phyloP scores from a whole-genome alignment of 805 yeast species.

The Pichia gijzeniarum region DNA sequence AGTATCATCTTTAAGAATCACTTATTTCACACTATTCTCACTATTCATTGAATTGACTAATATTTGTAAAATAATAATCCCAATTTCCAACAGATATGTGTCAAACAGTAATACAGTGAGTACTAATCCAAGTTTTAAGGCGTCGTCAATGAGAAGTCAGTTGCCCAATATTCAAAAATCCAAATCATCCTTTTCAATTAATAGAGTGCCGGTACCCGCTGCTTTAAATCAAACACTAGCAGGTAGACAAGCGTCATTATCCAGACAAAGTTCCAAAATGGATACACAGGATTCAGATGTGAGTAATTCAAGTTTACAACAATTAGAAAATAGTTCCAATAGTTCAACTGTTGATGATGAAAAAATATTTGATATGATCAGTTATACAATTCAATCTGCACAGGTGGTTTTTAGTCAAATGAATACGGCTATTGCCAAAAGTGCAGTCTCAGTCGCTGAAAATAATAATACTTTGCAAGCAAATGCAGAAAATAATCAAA shows the following conservation, averaged over 20 bases:
- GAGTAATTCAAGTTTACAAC: slow-evolving; percentile 14
- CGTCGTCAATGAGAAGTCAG: too few relatives aligned
- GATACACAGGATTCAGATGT: slow-evolving; percentile 28
- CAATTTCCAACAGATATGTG: slow-evolving; percentile 10
- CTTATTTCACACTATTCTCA: slow-evolving; percentile 25
- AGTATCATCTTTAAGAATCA: slow-evolving; percentile 19
- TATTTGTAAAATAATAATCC: slow-evolving; percentile 23
- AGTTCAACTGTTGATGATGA: slow-evolving; percentile 23
- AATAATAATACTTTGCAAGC: background rate
- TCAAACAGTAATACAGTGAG: background rate
- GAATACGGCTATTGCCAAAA: slow-evolving; percentile 58
- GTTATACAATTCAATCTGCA: slow-evolving; percentile 41
- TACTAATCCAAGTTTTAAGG: background rate
- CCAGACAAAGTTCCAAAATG: slow-evolving; percentile 15
- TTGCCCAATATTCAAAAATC: background rate
- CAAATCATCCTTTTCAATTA: slow-evolving; percentile 5
- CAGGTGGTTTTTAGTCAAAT: slow-evolving; percentile 73
- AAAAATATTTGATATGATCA: slow-evolving; percentile 25
- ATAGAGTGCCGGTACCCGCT: slow-evolving; percentile 11
- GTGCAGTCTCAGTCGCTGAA: slow-evolving; percentile 50
- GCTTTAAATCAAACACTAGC: slow-evolving; percentile 6
- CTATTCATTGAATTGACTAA: slow-evolving; percentile 24
- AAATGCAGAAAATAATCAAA: background rate
- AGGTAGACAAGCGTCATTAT: slow-evolving; percentile 1
- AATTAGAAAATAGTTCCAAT: background rate